Evolutionary conservation across 768 basidiomycete species (phyloP).

Genomic region (Sarcomyxa edulis): DNA sequence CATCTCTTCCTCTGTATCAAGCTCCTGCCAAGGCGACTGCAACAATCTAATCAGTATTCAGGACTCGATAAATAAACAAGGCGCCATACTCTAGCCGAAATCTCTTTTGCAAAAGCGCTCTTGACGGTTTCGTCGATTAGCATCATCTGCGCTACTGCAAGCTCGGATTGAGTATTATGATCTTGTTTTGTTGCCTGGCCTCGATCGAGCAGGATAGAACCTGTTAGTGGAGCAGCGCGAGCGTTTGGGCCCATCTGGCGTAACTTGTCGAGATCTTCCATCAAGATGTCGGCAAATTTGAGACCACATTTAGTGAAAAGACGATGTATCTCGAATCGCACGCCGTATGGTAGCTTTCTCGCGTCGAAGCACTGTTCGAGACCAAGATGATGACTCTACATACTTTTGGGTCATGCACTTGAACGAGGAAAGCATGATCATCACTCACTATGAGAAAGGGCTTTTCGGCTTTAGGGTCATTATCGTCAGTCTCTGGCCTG

Average conservation of each 20-base stretch:
- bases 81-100: slow-evolving; percentile 23
- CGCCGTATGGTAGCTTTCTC: slow-evolving; percentile 34
- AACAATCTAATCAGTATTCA: slow-evolving; percentile 1
- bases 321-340: slow-evolving; percentile 51
- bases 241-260: slow-evolving; percentile 23
- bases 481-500: too few relatives aligned
- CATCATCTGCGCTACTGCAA: neutral
- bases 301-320: slow-evolving; percentile 25
- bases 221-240: slow-evolving; percentile 20
- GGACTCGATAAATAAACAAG: neutral
- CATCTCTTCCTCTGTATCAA: slow-evolving; percentile 48
- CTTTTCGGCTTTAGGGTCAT: neutral
- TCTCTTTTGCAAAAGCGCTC: slow-evolving; percentile 30
- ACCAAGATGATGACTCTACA: slow-evolving; percentile 15
- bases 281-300: slow-evolving; percentile 22
- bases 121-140: neutral
- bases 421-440: too few relatives aligned
- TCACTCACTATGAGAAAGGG: slow-evolving; percentile 17
- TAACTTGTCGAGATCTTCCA: slow-evolving; percentile 22
- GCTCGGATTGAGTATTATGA: too few relatives aligned
- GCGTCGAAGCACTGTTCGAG: slow-evolving; percentile 20
- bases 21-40: slow-evolving; percentile 59
- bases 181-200: neutral
- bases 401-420: neutral
- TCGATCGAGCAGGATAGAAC: slow-evolving; percentile 9